Conservation (phyloP, 208 protist species). For the Plasmodiophora brassicae region DNA sequence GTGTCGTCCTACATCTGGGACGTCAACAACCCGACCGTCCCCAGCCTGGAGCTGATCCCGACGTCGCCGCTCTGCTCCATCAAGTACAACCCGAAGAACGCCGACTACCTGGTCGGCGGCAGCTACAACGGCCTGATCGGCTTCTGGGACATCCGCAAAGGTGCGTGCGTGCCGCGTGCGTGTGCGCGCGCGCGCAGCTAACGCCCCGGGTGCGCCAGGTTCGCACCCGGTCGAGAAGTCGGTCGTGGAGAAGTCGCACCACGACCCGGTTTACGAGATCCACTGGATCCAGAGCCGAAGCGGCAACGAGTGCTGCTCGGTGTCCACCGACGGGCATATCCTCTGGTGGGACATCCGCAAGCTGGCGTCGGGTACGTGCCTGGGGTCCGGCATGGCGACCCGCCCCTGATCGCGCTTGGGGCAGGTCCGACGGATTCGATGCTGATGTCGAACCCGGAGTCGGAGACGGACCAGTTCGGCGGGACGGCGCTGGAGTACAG, state of each 20-base stretch:
- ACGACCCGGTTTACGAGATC: conserved; percentile 89
- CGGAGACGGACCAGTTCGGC: conserved; percentile 76
- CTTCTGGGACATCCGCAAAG: conserved; percentile 87
- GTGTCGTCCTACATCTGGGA: conserved; percentile 91
- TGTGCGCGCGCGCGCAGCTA: neutral
- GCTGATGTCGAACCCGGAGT: conserved; percentile 67
- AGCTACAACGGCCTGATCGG: conserved; percentile 90
- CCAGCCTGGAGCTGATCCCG: conserved; percentile 78
- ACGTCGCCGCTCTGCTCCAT: conserved; percentile 84
- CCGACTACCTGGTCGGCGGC: conserved; percentile 85
- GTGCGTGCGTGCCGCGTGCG: neutral
- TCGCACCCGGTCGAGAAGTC: conserved; percentile 64
- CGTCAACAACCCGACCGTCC: conserved; percentile 87
- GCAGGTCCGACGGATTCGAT: conserved; percentile 76
- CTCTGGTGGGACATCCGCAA: conserved; percentile 87
- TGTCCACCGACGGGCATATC: conserved; percentile 86
- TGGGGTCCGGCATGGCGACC: neutral
- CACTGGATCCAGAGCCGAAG: conserved; percentile 91
- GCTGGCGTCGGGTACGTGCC: conserved; percentile 52
- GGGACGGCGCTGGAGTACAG: conserved; percentile 88
- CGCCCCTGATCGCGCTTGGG: neutral
- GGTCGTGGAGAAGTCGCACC: conserved; percentile 87
- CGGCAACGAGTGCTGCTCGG: conserved; percentile 77
- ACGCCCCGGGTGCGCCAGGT: conserved; percentile 46
- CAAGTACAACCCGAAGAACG: conserved; percentile 84